Percentiles rank a stretch among this genome's conserved stretches.
Evolutionary conservation across 805 yeast genomes (phyloP).

Genomic region (Metschnikowia gelsemii): DNA sequence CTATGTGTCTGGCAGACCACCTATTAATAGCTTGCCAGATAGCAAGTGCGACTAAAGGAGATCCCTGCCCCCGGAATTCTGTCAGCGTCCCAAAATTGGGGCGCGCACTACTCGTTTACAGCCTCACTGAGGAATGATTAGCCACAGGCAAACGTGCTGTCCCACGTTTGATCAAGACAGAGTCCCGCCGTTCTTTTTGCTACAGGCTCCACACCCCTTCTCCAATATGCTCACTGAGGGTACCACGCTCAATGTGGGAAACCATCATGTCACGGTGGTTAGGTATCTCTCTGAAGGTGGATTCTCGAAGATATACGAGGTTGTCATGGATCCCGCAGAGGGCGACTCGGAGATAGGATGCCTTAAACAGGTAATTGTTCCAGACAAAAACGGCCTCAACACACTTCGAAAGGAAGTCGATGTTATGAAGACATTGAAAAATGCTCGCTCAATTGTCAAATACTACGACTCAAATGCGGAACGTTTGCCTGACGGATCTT

Average conservation of each 20-base stretch:
- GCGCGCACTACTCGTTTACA: slow-evolving; percentile 8
- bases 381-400: slow-evolving; percentile 65
- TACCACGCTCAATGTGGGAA: slow-evolving; percentile 41
- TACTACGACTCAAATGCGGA: slow-evolving; percentile 79
- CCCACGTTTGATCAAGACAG: slow-evolving; percentile 1
- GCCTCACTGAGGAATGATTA: slow-evolving; percentile 8
- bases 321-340: slow-evolving; percentile 50
- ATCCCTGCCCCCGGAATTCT: slow-evolving; percentile 5
- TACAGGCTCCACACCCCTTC: not conserved
- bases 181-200: not conserved
- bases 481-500: slow-evolving; percentile 49
- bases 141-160: not conserved
- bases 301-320: slow-evolving; percentile 76
- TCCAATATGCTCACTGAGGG: slow-evolving; percentile 34
- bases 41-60: no score
- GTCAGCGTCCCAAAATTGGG: slow-evolving; percentile 1
- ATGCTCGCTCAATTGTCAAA: slow-evolving; percentile 59
- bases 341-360: slow-evolving; percentile 55
- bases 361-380: slow-evolving; percentile 70
- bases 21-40: no score
- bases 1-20: not conserved
- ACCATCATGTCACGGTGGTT: slow-evolving; percentile 36
- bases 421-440: slow-evolving; percentile 65
- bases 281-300: slow-evolving; percentile 56
- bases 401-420: slow-evolving; percentile 73